Evolutionary conservation across 768 basidiomycete genomes (phyloP).

Genomic region (Macrolepiota albuminosa): DNA sequence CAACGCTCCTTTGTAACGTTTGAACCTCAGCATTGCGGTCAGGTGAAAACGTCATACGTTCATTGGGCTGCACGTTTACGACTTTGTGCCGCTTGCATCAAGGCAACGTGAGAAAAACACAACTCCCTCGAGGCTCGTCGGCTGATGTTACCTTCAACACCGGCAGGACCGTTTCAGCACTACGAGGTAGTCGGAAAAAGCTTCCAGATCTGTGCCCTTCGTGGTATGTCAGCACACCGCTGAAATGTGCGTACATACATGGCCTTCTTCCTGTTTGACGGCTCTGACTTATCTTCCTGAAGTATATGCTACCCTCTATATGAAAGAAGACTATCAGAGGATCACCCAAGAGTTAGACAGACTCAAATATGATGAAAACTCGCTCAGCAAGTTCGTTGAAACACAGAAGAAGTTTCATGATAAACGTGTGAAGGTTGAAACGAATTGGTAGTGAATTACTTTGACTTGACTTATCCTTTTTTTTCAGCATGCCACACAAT

Average conservation of each 20-base stretch:
- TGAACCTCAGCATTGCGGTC: constrained; percentile 12
- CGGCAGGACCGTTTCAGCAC: neutral
- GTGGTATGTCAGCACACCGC: neutral
- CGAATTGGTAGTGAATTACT: neutral
- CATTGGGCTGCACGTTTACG: constrained; percentile 17
- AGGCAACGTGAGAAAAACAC: neutral
- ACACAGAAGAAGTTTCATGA: neutral
- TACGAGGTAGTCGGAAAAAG: neutral
- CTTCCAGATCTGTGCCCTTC: neutral
- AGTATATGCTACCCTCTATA: neutral
- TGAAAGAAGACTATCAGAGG: neutral
- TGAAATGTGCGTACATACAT: neutral
- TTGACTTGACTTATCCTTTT: neutral
- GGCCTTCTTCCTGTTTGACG: neutral
- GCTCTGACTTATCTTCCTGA: neutral
- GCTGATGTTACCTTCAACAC: neutral
- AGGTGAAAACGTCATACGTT: constrained; percentile 2
- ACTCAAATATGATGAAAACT: neutral
- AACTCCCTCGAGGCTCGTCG: neutral
- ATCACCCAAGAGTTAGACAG: neutral
- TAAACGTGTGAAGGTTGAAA: neutral
- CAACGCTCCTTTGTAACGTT: neutral
- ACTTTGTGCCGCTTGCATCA: constrained; percentile 9
- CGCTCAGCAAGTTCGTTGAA: neutral
- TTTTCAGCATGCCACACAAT: constrained; percentile 2